Base-by-base conservation (phyloP, 352 stramenopile species). In the Elongisporangium undulatum region DNA sequence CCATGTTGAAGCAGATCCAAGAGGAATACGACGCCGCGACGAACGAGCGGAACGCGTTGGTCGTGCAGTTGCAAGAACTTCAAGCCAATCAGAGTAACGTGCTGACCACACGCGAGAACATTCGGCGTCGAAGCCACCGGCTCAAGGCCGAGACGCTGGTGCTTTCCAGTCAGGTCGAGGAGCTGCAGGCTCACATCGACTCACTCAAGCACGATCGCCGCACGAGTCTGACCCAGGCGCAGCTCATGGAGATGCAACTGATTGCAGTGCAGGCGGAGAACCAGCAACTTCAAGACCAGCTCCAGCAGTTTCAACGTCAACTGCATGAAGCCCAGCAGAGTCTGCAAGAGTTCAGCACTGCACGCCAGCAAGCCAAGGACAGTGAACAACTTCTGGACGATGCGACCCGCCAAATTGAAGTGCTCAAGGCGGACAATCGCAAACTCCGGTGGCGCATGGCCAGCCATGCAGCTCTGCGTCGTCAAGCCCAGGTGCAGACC, bases 341-440 rank as follows among this genome's bases (percentile, higher is more conserved):
- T 19, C 50, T 71, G 23, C 49, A 71, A 50, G 51, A 73, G 29
- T 49, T 58, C 16, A 51, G 53, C 12, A 58, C 69, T 23, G 24
- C 51, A 50, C 59, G 57, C 16, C 52, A 64, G 53, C 48, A 68
- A 15, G 24, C 51, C 15, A 22, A 55, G 22, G 45, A 61, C 17
- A 59, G 41, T 45, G 29, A 49, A 16, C 55, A 68, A 21, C 56
- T 85, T 22, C 61, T 85, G 21, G 56, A 79, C 4, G 75, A 82
- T 7, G 73, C 73, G 41, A 67, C 67, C 24, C 64, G 55, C 2
- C 55, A 72, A 55, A 55, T 74, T 24, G 56, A 57, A 59, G 63
- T 61, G 4, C 53, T 82, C 24, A 74, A 74, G 34, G n/a, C 69
- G 29, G 64, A 84, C 48, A 82, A 82, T 57, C 63, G 64, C 2